Evolutionary conservation across 2,329 filamentous ascomycete species (phyloP).

Genomic region (Macrophomina tecta): DNA sequence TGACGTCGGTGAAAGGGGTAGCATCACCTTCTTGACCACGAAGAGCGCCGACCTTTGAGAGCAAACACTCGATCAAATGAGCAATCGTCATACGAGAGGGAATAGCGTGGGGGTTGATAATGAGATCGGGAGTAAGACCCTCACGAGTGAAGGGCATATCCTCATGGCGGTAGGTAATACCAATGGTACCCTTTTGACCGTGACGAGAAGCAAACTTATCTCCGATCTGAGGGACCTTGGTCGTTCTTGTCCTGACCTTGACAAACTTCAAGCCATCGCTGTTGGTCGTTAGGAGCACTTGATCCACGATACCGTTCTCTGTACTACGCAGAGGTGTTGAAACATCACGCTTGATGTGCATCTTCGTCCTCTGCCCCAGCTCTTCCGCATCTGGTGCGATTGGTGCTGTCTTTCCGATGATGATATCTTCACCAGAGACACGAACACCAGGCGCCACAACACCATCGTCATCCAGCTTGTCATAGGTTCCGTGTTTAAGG

Average conservation of each 20-base stretch:
- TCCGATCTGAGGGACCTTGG: slow-evolving; percentile 97
- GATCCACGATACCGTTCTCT: slow-evolving; percentile 95
- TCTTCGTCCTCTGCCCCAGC: slow-evolving; percentile 85
- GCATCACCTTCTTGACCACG: slow-evolving; percentile 96
- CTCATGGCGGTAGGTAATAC: slow-evolving; percentile 96
- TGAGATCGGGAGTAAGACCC: slow-evolving; percentile 90
- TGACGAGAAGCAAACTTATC: slow-evolving; percentile 99
- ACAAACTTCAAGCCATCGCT: slow-evolving; percentile 93
- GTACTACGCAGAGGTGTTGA: slow-evolving; percentile 94
- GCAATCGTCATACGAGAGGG: slow-evolving; percentile 99
- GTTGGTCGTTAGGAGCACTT: slow-evolving; percentile 92
- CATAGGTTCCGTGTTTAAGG: slow-evolving; percentile 93
- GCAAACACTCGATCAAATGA: slow-evolving; percentile 97
- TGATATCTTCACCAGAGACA: slow-evolving; percentile 97
- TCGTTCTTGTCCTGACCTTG: slow-evolving; percentile 96
- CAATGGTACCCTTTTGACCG: slow-evolving; percentile 98
- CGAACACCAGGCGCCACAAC: slow-evolving; percentile 92
- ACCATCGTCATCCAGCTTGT: slow-evolving; percentile 96
- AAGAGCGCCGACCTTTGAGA: slow-evolving; percentile 93
- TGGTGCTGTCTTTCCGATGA: slow-evolving; percentile 97
- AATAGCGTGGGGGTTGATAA: slow-evolving; percentile 99
- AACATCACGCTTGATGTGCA: slow-evolving; percentile 92
- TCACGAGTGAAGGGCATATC: slow-evolving; percentile 98
- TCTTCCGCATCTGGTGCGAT: slow-evolving; percentile 93
- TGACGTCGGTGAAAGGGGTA: slow-evolving; percentile 97